Evolutionary conservation across 2,329 filamentous ascomycete genomes (phyloP), one percentile per base, ranked within the genome.

Genomic region (Alternaria gansuensis): DNA sequence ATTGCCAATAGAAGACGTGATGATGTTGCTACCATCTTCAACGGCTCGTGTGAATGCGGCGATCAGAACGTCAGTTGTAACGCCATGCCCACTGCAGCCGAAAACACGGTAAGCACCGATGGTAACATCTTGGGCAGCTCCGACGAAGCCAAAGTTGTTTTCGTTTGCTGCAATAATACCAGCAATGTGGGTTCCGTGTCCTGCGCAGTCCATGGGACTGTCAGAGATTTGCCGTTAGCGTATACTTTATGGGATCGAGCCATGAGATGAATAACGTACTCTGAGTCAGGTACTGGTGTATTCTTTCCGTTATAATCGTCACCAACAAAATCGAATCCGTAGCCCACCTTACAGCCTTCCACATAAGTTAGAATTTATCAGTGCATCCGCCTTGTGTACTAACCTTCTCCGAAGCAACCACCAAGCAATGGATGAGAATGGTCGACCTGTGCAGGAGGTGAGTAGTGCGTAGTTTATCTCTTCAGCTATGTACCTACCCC

Each of bases 21-120:
- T 53, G 29, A 53, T 53, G 14, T 53, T n/a, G 13, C 21, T 26
- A 4, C 50, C 50, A 10, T 34, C 50, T 28, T 53, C 39, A 21
- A 11, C 13, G 6, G 50, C 50, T 17, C 10, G 21, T 10, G 14
- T 28, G 23, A 53, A 23, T 7, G 8, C 40, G 10, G 29, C 28
- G 9, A 44, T 36, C 1, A 53, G 2, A 9, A 53, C 13, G 23
- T 45, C 40, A 28, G 10, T 28, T 5, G 28, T 13, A 3, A 21
- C 21, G 2, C 3, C n/a, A 11, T 5, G 10, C 2, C 13, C 28
- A n/a, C 4, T 5, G 9, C 50, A 52, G 2, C 28, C 39, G 21
- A 10, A 36, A 13, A 36, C 31, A 10, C n/a, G 14, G 39, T 44
- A 53, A 2, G 23, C 21, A 26, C 37, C 50, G 4, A 52, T 7